Evolutionary conservation across 1,284 basidiomycete genomes (phyloP), one percentile per base, ranked within the genome.

Genomic region (Rhizopogon parksii): DNA sequence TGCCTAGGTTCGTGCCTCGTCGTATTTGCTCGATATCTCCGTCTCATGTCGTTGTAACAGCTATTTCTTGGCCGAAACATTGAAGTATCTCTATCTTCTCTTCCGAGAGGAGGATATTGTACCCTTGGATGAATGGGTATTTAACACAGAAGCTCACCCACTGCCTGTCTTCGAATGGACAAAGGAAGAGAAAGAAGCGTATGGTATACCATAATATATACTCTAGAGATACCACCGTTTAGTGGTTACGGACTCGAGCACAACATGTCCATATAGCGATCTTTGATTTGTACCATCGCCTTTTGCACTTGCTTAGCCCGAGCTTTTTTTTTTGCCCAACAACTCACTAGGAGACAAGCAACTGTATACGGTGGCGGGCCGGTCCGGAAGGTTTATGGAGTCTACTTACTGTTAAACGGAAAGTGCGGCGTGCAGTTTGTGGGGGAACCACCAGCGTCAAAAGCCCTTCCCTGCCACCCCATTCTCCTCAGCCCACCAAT

Each of bases 91-190:
- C 21, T 85, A 83, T 59, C 71, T 86, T 15, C 66, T 83, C 54
- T 85, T 83, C 63, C 66, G 65, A 36, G 76, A 82, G 40, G 73
- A 78, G 35, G 80, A 82, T 46, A 64, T 75, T 1, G 56, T 89
- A 46, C 81, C 85, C 8, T 66, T 91, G 40, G 80, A 86, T 55
- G 67, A 78, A 55, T 91, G 85, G 80, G 86, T 91, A 30, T 85
- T 93, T 64, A 93, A 91, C 63, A 94, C 91, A 3, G 91, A 91
- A 66, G 88, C 87, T 4, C 88, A 91, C 60, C 82, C 86, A 1
- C 68, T 91, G 6, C 88, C 87, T 4, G 71, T 87, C n/a, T 88
- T 89, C 59, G 63, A 76, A 48, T 88, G 83, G 85, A 77, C 74
- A 12, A 59, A 65, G 40, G 63, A 68, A 53, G 78, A 83, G 61